These are phyloP conservation scores for Solanum lycopersicoides DNA, from an alignment of 257 asterid genomes.

Conservation along the genomic window DNA sequence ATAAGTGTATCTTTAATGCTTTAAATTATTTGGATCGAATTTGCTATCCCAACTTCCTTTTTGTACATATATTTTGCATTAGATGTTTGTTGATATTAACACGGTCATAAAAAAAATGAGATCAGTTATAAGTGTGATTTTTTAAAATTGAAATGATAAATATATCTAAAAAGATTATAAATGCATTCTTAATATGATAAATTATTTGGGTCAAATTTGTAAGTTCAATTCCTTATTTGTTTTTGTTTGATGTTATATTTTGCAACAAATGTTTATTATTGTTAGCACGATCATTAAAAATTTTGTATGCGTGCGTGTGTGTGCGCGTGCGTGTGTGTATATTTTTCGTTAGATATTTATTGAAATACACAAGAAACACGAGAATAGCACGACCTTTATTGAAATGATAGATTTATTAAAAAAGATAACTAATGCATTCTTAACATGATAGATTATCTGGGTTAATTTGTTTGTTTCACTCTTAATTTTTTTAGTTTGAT, in stretches of 20 bases:
- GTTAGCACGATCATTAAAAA: too few species aligned
- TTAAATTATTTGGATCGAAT: neutral
- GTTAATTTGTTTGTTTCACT: neutral
- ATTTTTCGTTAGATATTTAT: too few species aligned
- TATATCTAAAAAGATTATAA: neutral
- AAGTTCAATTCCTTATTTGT: too few species aligned
- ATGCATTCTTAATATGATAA: neutral
- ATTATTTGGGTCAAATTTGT: neutral
- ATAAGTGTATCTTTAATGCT: neutral
- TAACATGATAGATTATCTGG: neutral
- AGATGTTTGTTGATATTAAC: neutral
- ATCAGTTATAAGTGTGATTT: neutral
- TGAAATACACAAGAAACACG: too few species aligned
- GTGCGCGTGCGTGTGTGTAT: too few species aligned
- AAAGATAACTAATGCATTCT: neutral
- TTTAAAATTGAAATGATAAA: neutral
- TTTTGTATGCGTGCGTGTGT: too few species aligned
- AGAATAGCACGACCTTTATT: neutral
- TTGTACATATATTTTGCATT: neutral
- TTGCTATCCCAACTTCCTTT: too few species aligned
- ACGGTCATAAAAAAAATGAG: neutral
- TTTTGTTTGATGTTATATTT: neutral
- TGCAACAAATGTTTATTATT: too few species aligned
- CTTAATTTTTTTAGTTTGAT: too few species aligned
- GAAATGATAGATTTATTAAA: neutral